phyloP scores from a whole-genome alignment of 2,329 filamentous ascomycete genomes.

The Verticillium dahliae region DNA sequence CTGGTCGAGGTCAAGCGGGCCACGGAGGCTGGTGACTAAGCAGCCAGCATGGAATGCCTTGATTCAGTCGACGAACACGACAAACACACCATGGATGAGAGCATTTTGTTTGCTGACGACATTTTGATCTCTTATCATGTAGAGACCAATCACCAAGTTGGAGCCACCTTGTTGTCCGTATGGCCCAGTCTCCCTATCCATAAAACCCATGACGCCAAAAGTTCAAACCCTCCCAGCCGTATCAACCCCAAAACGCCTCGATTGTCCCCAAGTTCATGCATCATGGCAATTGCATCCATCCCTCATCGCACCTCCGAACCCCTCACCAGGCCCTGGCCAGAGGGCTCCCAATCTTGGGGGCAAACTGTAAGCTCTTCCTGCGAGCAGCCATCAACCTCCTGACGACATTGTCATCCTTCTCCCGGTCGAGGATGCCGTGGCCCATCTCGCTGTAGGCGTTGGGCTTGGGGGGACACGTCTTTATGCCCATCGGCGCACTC shows the following conservation, averaged over 20 bases:
- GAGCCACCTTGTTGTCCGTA: neutral
- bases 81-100: too few species aligned
- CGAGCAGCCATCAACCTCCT: conserved; percentile 64
- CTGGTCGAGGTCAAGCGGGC: too few species aligned
- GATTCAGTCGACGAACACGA: too few species aligned
- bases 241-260: neutral
- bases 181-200: neutral
- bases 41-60: too few species aligned
- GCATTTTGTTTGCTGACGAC: too few species aligned
- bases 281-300: neutral
- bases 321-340: conserved; percentile 50
- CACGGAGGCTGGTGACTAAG: too few species aligned
- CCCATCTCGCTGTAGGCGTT: conserved; percentile 31
- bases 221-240: neutral
- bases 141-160: too few species aligned
- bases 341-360: conserved; percentile 68
- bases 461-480: conserved; percentile 49
- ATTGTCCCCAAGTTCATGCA: neutral
- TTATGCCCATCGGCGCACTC: conserved; percentile 33
- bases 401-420: conserved; percentile 51
- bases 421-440: conserved; percentile 35
- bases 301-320: neutral
- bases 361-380: conserved; percentile 72
- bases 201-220: neutral
- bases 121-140: too few species aligned